Base-by-base conservation (phyloP, 306 rosid species). In the Prinsepia uniflora region DNA sequence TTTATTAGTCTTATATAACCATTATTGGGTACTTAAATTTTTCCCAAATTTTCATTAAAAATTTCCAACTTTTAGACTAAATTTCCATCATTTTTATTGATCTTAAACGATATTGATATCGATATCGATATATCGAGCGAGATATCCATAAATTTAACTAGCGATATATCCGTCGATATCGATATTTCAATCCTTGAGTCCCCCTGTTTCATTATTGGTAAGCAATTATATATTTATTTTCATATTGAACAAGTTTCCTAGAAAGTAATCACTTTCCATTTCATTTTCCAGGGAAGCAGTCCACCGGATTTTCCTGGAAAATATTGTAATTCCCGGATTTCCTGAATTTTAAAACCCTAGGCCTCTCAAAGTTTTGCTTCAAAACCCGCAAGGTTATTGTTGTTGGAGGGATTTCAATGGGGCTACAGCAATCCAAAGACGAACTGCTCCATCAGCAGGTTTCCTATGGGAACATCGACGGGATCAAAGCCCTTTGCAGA, bases 401-500 rank as follows among this genome's bases (percentile, higher is more conserved):
- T 13, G 14, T 58, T 68, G 64, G 20, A 45, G 48, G 69, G 39
- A 66, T n/a, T 24, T 14, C 65, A 67, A 95, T 95, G 99, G 99
- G 99, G 78, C 99, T 85, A 54, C 83, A 76, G 46, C 96, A 84
- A 84, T 91, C 99, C 70, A 95, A 89, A 76, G 85, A 78, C 68
- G 96, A 87, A 76, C 80, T 84, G 71, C 87, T 95, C 54, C 85
- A 87, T 70, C 96, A 85, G 86, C 96, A 95, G 73, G 96, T 91
- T 47, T 74, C 86, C 86, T 86, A 85, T 78, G 96, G 90, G 11
- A 85, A 85, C 85, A 9, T 17, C 68, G 97, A 87, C 18, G 96
- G 89, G 58, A 89, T 95, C 87, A 91, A 91, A 80, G 12, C 85
- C 74, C 96, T 95, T 72, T 73, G 65, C 70, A 70, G 96, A 64